Percentiles rank a stretch among this genome's conserved stretches.
Conservation (phyloP, 2,329 filamentous ascomycete species). For the Bipolaris zeicola region DNA sequence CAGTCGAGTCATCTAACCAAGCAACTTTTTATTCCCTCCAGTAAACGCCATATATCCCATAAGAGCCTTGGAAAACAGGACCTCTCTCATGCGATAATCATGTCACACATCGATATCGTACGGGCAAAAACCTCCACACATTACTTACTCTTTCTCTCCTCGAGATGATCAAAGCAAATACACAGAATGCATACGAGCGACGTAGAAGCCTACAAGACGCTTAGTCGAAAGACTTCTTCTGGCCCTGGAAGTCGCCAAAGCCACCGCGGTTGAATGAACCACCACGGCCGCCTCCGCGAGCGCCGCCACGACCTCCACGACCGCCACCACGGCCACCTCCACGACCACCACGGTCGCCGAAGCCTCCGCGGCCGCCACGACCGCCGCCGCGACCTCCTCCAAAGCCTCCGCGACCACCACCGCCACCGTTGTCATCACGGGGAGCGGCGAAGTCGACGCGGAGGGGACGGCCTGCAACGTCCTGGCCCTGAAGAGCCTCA, state of each 20-base stretch:
- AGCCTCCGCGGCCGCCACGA: constrained; percentile 53
- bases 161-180: constrained; percentile 28
- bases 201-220: constrained; percentile 7
- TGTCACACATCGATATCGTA: constrained; percentile 26
- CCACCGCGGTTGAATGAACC: constrained; percentile 59
- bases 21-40: constrained; percentile 21
- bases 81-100: constrained; percentile 13
- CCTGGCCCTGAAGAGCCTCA: constrained; percentile 70
- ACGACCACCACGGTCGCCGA: constrained; percentile 50
- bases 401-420: constrained; percentile 56
- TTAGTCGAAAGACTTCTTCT: constrained; percentile 73
- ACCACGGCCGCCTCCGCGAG: constrained; percentile 55
- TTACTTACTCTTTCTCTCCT: constrained; percentile 31
- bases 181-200: constrained; percentile 12
- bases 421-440: constrained; percentile 64
- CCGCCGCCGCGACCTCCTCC: constrained; percentile 56
- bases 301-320: constrained; percentile 57
- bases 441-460: constrained; percentile 82
- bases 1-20: constrained; percentile 9
- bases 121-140: constrained; percentile 13
- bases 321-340: constrained; percentile 54
- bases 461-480: constrained; percentile 73
- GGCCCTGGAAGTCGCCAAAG: constrained; percentile 74
- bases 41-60: constrained; percentile 17
- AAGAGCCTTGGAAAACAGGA: constrained; percentile 9